Percentiles rank a stretch among this genome's conserved stretches.
Conservation (phyloP, 2,329 filamentous ascomycete species). For the Torrubiella hemipterigena region DNA sequence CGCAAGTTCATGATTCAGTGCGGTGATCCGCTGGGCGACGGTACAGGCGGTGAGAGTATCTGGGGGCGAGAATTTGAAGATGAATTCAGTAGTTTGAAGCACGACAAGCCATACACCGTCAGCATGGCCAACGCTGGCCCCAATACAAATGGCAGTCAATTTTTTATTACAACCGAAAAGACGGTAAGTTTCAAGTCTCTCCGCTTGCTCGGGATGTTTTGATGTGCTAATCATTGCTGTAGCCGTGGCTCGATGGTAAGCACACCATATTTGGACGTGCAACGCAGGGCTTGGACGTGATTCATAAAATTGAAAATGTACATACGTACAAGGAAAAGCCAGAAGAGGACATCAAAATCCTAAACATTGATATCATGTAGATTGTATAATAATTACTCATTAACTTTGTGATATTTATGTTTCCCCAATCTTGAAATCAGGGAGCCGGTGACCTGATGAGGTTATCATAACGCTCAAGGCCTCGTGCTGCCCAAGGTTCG, state of each 20-base stretch:
- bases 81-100: constrained; percentile 81
- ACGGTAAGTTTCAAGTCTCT: constrained; percentile 44
- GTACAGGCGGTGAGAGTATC: constrained; percentile 76
- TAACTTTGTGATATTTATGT: constrained; percentile 5
- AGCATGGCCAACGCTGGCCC: constrained; percentile 97
- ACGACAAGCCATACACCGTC: constrained; percentile 92
- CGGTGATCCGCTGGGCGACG: constrained; percentile 86
- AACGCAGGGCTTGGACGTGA: constrained; percentile 81
- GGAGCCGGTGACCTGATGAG: too few relatives aligned
- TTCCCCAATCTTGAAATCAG: background rate
- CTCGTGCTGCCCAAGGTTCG: too few relatives aligned
- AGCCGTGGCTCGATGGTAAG: constrained; percentile 89
- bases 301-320: constrained; percentile 89
- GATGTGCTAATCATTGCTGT: constrained; percentile 10
- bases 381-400: background rate
- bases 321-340: constrained; percentile 86
- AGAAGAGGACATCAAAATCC: constrained; percentile 92
- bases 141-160: constrained; percentile 91
- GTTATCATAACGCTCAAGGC: too few relatives aligned
- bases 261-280: constrained; percentile 93
- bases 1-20: constrained; percentile 99
- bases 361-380: constrained; percentile 63
- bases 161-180: constrained; percentile 97
- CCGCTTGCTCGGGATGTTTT: background rate
- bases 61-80: constrained; percentile 96